Conservation (phyloP, 2,329 filamentous ascomycete species). For the Ophiocordyceps australis region DNA sequence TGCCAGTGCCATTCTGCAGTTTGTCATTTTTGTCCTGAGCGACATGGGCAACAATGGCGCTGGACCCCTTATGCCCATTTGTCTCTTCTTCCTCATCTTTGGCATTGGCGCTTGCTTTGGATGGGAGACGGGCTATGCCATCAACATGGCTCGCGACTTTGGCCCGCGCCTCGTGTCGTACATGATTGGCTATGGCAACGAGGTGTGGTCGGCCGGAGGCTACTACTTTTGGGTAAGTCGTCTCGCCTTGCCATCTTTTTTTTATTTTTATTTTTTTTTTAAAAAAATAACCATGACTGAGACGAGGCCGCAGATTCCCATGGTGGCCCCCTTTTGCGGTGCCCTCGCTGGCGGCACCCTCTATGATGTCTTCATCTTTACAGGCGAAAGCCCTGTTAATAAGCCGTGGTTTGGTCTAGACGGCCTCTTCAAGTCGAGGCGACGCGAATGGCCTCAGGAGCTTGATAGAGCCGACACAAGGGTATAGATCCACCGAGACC, state of each 20-base stretch:
- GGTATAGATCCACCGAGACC: too few species aligned
- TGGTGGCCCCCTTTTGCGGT: slow-evolving; percentile 52
- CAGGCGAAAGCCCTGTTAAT: slow-evolving; percentile 53
- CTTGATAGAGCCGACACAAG: too few species aligned
- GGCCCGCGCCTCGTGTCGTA: slow-evolving; percentile 49
- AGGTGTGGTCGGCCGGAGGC: slow-evolving; percentile 47
- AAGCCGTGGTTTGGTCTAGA: slow-evolving; percentile 46
- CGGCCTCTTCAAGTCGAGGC: slow-evolving; percentile 21
- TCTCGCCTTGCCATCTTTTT: neutral
- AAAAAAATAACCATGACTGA: too few species aligned
- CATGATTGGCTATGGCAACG: slow-evolving; percentile 46
- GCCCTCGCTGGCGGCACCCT: slow-evolving; percentile 44
- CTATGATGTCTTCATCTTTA: slow-evolving; percentile 52
- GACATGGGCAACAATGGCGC: slow-evolving; percentile 38
- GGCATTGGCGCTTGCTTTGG: slow-evolving; percentile 57
- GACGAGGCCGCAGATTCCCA: slow-evolving; percentile 37
- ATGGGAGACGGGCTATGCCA: slow-evolving; percentile 62
- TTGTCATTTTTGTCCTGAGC: slow-evolving; percentile 52
- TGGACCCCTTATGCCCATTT: slow-evolving; percentile 35
- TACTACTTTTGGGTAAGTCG: slow-evolving; percentile 54
- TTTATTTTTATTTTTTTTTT: too few species aligned
- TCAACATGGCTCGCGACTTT: slow-evolving; percentile 57
- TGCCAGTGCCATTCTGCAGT: slow-evolving; percentile 48
- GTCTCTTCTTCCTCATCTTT: slow-evolving; percentile 55
- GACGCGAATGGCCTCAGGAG: too few species aligned